Conservation (phyloP, 169 alveolate species). For the Cryptosporidium tyzzeri region DNA sequence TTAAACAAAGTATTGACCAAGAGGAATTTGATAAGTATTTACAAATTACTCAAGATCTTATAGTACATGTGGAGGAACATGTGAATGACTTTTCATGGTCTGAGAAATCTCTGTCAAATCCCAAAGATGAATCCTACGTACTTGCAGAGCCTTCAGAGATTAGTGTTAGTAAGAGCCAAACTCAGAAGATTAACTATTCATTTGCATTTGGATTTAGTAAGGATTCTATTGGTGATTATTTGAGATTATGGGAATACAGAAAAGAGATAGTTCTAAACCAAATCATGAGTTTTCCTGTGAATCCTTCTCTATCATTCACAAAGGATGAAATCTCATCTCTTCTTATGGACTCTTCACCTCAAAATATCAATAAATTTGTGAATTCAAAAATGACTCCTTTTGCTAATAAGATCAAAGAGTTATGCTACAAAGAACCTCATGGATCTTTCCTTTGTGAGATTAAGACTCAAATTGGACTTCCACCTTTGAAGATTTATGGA, state of each 20-base stretch:
- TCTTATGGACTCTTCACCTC: background rate
- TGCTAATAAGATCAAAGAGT: slow-evolving; percentile 16
- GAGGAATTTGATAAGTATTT: slow-evolving; percentile 15
- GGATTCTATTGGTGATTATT: background rate
- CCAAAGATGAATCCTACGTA: background rate
- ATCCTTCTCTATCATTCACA: slow-evolving; percentile 1
- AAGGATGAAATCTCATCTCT: background rate
- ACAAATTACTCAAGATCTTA: slow-evolving; percentile 15
- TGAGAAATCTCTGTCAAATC: slow-evolving; percentile 42
- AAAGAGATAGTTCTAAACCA: background rate
- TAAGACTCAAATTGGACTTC: slow-evolving; percentile 19
- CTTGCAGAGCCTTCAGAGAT: background rate
- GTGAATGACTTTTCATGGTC: slow-evolving; percentile 55
- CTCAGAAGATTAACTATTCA: background rate
- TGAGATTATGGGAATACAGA: slow-evolving; percentile 51
- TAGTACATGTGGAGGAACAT: slow-evolving; percentile 16
- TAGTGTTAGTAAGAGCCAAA: background rate
- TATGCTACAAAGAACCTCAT: slow-evolving; percentile 44
- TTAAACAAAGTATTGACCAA: slow-evolving; percentile 12
- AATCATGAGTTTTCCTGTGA: slow-evolving; percentile 4
- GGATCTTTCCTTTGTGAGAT: slow-evolving; percentile 66
- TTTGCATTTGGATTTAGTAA: slow-evolving; percentile 47
- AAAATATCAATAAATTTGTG: background rate
- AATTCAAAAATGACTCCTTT: background rate
- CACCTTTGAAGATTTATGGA: background rate